These are phyloP conservation scores for Incumbomyces delicatus DNA, from an alignment of 2,329 filamentous ascomycete species.

Conservation along the genomic window DNA sequence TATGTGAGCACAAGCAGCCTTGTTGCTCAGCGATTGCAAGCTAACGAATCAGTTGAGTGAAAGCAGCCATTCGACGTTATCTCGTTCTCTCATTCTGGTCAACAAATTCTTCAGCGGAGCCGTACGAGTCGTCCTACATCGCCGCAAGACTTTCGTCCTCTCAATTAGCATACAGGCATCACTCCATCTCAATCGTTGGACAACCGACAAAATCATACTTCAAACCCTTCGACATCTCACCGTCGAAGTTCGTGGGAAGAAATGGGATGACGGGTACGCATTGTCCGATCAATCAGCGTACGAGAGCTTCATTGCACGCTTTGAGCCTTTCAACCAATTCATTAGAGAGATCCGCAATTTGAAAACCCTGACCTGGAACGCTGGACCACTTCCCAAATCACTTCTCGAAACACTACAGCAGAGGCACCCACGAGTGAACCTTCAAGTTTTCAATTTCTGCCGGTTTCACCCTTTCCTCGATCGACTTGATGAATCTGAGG, in stretches of 20 bases:
- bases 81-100: background rate
- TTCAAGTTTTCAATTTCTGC: background rate
- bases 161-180: background rate
- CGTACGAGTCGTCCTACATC: background rate
- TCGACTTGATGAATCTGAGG: background rate
- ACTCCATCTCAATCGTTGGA: background rate
- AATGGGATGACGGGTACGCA: no score
- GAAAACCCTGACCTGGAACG: slow-evolving; percentile 7
- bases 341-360: background rate
- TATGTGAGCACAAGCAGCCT: background rate
- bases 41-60: background rate
- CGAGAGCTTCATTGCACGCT: background rate
- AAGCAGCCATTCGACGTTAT: background rate
- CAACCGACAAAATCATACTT: background rate
- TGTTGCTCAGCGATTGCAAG: background rate
- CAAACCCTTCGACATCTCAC: background rate
- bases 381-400: background rate
- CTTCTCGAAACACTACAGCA: background rate
- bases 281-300: background rate
- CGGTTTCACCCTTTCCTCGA: background rate
- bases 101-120: slow-evolving; percentile 2
- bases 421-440: background rate
- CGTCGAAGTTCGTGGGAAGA: no score
- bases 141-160: background rate
- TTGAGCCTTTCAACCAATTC: slow-evolving; percentile 1